phyloP scores from a whole-genome alignment of 176 grass and related monocot species.

The Zea mays region DNA sequence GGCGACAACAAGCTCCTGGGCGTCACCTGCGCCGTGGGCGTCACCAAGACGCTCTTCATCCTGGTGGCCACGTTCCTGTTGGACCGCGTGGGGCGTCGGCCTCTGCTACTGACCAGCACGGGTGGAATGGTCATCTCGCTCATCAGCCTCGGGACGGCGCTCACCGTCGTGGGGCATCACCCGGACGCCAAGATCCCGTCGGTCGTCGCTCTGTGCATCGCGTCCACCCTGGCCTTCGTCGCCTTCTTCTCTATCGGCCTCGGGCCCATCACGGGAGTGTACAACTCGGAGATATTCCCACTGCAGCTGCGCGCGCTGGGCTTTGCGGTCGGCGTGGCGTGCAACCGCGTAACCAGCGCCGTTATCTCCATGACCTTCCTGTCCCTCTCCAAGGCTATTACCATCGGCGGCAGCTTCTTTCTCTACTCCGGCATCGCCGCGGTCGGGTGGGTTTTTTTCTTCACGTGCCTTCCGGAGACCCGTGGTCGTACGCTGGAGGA shows the following conservation, averaged over 20 bases:
- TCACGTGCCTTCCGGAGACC: constrained; percentile 66
- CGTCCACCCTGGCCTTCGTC: constrained; percentile 53
- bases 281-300: constrained; percentile 74
- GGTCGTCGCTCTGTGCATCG: constrained; percentile 62
- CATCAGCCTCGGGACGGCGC: constrained; percentile 48
- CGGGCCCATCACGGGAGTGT: constrained; percentile 75
- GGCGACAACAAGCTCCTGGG: constrained; percentile 45
- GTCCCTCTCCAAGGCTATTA: constrained; percentile 62
- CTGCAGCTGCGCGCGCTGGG: constrained; percentile 69
- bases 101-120: constrained; percentile 64
- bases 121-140: constrained; percentile 61
- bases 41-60: constrained; percentile 79
- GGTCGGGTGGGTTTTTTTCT: constrained; percentile 66
- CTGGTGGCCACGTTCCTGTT: constrained; percentile 72
- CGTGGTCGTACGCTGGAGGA: constrained; percentile 66
- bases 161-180: constrained; percentile 45
- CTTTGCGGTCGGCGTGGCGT: constrained; percentile 46
- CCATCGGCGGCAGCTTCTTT: constrained; percentile 83
- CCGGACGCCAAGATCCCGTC: constrained; percentile 41
- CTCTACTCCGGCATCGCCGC: constrained; percentile 56
- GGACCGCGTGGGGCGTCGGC: constrained; percentile 65
- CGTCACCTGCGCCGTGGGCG: constrained; percentile 67
- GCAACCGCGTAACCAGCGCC: constrained; percentile 70
- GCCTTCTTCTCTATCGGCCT: constrained; percentile 82
- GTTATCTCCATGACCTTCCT: constrained; percentile 83